Base-by-base conservation (phyloP, 108 stramenopile species). In the Nitzschia sp. region DNA sequence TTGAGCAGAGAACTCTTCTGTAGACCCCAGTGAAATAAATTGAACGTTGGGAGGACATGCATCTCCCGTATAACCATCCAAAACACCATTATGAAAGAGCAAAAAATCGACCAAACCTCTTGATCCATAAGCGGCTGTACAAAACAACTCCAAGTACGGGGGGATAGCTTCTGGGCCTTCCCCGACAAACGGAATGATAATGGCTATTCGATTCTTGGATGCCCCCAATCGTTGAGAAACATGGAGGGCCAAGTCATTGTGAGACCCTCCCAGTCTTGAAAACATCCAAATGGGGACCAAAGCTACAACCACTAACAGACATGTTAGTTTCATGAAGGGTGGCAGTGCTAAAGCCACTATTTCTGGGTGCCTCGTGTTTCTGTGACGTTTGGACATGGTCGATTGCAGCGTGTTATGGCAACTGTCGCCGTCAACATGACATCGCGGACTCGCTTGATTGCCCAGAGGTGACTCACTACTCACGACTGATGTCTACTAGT, bases 121-220 rank as follows among this genome's bases (percentile, higher is more conserved):
- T 6, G 93, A 88, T 37, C 89, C 90, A 2, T 68, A 82, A 0
- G 93, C 94, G n/a, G 84, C 80, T 61, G 58, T 74, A 22, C 88
- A 88, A 62, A 97, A 97, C 0, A 91, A 53, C 25, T 85, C 75
- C 55, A 94, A 81, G 65, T 93, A 96, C 15, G 91, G 57, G 17
- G 94, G 95, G 26, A 96, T 83, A 2, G 78, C 73, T 21, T 65
- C 66, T 2, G 85, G 82, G 15, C 71, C 65, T 64, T 81, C 71
- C 2, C 77, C 86, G 6, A 91, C 69, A 58, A 89, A 93, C 21
- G 92, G 92, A 51, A 93, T 83, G 0, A 93, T 44, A 15, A 93
- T 80, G 10, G 92, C 92, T 25, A 93, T 71, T 38, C 41, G 56
- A n/a, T 59, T 69, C 15, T 38, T 9, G 21, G 64, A 53, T 8